Evolutionary conservation across 164 flowering plant genomes (phyloP).

Genomic region (Malania oleifera): DNA sequence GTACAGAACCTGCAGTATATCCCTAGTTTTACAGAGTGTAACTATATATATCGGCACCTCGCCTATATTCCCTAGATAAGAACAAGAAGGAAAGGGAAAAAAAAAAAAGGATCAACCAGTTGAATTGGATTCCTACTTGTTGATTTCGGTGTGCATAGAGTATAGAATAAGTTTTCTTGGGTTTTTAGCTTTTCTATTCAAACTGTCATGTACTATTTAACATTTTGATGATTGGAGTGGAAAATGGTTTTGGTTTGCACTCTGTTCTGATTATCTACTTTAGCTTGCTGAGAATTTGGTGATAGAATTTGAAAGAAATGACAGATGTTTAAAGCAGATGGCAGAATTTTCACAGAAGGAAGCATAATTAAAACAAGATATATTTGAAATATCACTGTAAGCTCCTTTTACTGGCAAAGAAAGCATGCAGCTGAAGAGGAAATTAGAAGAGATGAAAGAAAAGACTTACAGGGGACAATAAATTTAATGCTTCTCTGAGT

Average conservation of each 20-base stretch:
- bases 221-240: conserved; percentile 24
- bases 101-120: conserved; percentile 35
- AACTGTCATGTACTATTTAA: conserved; percentile 30
- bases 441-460: neutral
- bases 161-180: conserved; percentile 36
- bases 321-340: neutral
- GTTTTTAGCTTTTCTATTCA: conserved; percentile 1
- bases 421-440: neutral
- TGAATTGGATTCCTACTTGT: conserved; percentile 32
- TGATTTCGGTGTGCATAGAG: conserved; percentile 47
- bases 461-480: neutral
- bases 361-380: neutral
- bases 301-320: neutral
- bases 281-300: conserved; percentile 6
- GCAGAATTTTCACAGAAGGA: neutral
- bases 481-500: neutral
- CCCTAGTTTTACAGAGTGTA: conserved; percentile 41
- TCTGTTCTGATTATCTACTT: conserved; percentile 1
- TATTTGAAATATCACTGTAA: neutral
- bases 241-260: conserved; percentile 45
- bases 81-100: conserved; percentile 14
- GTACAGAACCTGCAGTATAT: conserved; percentile 44
- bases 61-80: conserved; percentile 25
- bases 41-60: conserved; percentile 40
- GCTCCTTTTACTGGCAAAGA: neutral